A percentile compares a stretch with the other conserved stretches of the same genome.
These are phyloP conservation scores for Teratosphaeria destructans DNA, from an alignment of 2,329 filamentous ascomycete genomes.

Conservation along the genomic window DNA sequence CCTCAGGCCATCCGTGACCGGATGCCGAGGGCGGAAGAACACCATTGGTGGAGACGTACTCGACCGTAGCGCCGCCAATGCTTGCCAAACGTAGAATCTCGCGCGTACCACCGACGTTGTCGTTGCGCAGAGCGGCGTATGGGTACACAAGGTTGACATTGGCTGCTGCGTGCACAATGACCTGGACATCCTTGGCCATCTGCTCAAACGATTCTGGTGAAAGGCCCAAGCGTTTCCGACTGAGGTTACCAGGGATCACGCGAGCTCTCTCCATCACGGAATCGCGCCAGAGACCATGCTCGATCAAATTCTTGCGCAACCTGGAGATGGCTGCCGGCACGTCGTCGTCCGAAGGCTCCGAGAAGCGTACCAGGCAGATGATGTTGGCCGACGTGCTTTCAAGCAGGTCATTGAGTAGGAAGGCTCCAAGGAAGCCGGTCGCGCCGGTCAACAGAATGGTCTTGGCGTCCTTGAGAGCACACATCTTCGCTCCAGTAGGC, in stretches of 20 bases:
- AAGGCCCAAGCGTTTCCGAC: constrained; percentile 58
- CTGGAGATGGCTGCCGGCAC: constrained; percentile 58
- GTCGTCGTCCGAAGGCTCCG: constrained; percentile 54
- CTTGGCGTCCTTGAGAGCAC: constrained; percentile 52
- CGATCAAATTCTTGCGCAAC: constrained; percentile 65
- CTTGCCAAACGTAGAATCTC: constrained; percentile 64
- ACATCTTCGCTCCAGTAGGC: constrained; percentile 41
- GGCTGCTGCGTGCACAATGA: constrained; percentile 67
- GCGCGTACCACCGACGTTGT: constrained; percentile 69
- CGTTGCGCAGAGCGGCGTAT: constrained; percentile 61
- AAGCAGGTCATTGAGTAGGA: constrained; percentile 58
- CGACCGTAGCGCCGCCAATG: constrained; percentile 57
- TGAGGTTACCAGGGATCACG: constrained; percentile 62
- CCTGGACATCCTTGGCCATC: constrained; percentile 55
- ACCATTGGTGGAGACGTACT: constrained; percentile 72
- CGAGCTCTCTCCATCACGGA: constrained; percentile 68
- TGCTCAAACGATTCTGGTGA: constrained; percentile 54
- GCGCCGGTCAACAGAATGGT: constrained; percentile 64
- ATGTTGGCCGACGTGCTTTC: constrained; percentile 59
- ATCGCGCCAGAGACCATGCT: constrained; percentile 67
- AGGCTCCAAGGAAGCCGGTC: constrained; percentile 67
- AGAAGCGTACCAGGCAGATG: constrained; percentile 63
- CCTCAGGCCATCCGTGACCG: constrained; percentile 59
- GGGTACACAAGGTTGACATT: constrained; percentile 75
- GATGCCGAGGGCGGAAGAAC: constrained; percentile 57